phyloP scores from a whole-genome alignment of 768 basidiomycete genomes.

The Leccinellum albellum region DNA sequence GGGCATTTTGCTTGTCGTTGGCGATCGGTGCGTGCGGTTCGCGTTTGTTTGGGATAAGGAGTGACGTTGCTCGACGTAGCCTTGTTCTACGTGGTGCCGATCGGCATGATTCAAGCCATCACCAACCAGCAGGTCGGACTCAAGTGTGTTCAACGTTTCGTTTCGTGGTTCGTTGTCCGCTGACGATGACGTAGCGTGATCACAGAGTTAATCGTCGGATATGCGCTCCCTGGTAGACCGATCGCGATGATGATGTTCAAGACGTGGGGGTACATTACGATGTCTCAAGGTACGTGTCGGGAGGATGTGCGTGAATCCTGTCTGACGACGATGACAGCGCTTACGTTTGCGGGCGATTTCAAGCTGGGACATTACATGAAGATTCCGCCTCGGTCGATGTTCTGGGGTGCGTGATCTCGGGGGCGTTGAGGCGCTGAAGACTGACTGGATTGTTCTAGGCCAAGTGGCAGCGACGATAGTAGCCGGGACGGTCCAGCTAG shows the following conservation, averaged over 20 bases:
- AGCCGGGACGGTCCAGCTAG: conserved; percentile 67
- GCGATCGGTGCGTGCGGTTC: conserved; percentile 12
- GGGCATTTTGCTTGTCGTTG: conserved; percentile 41
- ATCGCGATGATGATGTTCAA: conserved; percentile 82
- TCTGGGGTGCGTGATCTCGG: conserved; percentile 38
- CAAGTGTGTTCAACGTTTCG: conserved; percentile 24
- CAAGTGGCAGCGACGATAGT: conserved; percentile 64
- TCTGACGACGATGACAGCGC: conserved; percentile 32
- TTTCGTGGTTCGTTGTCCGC: neutral
- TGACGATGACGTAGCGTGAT: conserved; percentile 42
- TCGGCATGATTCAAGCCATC: conserved; percentile 72
- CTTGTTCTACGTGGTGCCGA: conserved; percentile 68
- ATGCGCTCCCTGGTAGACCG: conserved; percentile 54
- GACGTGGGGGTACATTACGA: conserved; percentile 65
- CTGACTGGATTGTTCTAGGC: conserved; percentile 4
- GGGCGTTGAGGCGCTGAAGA: neutral
- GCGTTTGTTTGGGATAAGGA: conserved; percentile 5
- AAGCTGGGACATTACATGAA: conserved; percentile 78
- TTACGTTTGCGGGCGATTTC: conserved; percentile 67
- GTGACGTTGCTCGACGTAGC: conserved; percentile 17
- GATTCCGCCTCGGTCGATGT: conserved; percentile 64
- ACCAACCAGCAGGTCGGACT: conserved; percentile 75
- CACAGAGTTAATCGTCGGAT: conserved; percentile 68
- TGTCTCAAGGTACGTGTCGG: conserved; percentile 39
- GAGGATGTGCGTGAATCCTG: neutral